phyloP scores from a whole-genome alignment of 2,329 filamentous ascomycete genomes.

The Nigrospora sphaerica region DNA sequence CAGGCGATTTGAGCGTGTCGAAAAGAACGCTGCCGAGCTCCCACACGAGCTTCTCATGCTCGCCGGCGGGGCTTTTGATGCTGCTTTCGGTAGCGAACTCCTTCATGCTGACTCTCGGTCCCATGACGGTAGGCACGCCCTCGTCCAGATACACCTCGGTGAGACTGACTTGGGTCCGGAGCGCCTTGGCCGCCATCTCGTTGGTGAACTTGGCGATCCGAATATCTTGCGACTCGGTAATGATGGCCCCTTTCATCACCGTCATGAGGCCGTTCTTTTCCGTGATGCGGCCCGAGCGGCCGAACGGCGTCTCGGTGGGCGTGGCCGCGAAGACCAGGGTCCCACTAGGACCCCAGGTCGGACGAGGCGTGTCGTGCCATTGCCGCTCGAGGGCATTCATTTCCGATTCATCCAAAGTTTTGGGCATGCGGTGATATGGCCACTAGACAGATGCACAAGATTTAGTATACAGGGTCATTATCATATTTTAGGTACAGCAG shows the following conservation, averaged over 20 bases:
- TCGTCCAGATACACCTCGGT: constrained; percentile 47
- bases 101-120: constrained; percentile 37
- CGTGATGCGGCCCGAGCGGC: constrained; percentile 19
- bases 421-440: constrained; percentile 77
- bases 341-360: constrained; percentile 71
- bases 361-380: constrained; percentile 69
- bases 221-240: constrained; percentile 58
- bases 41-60: constrained; percentile 74
- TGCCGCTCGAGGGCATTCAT: constrained; percentile 57
- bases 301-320: constrained; percentile 20
- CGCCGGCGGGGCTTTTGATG: constrained; percentile 30
- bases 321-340: constrained; percentile 59
- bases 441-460: constrained; percentile 54
- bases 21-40: constrained; percentile 81
- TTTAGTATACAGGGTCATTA: constrained; percentile 36
- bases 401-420: constrained; percentile 51
- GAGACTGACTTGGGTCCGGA: constrained; percentile 47
- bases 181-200: constrained; percentile 48
- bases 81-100: constrained; percentile 33
- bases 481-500: constrained; percentile 18
- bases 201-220: constrained; percentile 57
- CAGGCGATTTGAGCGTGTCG: constrained; percentile 51
- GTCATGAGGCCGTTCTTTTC: constrained; percentile 42
- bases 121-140: constrained; percentile 54
- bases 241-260: constrained; percentile 48